Conservation (phyloP, 495 filamentous ascomycete genomes). For the Penicillium diatomitis region DNA sequence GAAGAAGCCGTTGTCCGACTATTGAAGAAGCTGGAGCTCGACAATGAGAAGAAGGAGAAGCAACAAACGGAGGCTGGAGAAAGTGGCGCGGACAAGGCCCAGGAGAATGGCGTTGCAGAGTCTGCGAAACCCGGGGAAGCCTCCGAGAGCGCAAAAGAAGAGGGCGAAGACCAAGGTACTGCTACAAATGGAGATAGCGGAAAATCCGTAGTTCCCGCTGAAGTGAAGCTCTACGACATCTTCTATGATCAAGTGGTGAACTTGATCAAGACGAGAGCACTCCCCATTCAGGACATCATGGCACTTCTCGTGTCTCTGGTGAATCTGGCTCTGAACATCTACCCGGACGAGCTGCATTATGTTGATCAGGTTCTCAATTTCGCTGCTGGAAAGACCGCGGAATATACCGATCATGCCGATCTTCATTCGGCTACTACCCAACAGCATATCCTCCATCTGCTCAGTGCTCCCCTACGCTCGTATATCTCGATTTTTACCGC, state of each 20-base stretch:
- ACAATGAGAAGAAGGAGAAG: constrained; percentile 48
- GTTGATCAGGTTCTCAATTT: constrained; percentile 90
- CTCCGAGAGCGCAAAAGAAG: constrained; percentile 10
- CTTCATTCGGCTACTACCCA: constrained; percentile 82
- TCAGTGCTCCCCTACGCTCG: constrained; percentile 78
- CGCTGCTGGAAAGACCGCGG: constrained; percentile 76
- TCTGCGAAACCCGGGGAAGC: constrained; percentile 15
- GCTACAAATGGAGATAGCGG: constrained; percentile 13
- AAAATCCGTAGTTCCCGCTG: constrained; percentile 63
- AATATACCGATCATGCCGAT: constrained; percentile 88
- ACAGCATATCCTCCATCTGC: constrained; percentile 76
- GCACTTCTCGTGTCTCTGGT: constrained; percentile 84
- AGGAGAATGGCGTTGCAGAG: constrained; percentile 35
- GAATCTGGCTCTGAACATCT: constrained; percentile 91
- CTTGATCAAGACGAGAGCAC: constrained; percentile 77
- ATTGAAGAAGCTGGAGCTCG: constrained; percentile 65
- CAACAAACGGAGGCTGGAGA: constrained; percentile 21
- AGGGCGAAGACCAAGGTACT: constrained; percentile 14
- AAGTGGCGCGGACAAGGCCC: constrained; percentile 17
- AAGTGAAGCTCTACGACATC: constrained; percentile 89
- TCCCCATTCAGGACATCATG: constrained; percentile 91
- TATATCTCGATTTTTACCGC: constrained; percentile 93
- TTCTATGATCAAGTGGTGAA: constrained; percentile 96
- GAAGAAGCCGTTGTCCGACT: constrained; percentile 71
- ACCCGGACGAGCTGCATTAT: constrained; percentile 85